phyloP scores from a whole-genome alignment of 768 basidiomycete species.

The Suillus fuscotomentosus region DNA sequence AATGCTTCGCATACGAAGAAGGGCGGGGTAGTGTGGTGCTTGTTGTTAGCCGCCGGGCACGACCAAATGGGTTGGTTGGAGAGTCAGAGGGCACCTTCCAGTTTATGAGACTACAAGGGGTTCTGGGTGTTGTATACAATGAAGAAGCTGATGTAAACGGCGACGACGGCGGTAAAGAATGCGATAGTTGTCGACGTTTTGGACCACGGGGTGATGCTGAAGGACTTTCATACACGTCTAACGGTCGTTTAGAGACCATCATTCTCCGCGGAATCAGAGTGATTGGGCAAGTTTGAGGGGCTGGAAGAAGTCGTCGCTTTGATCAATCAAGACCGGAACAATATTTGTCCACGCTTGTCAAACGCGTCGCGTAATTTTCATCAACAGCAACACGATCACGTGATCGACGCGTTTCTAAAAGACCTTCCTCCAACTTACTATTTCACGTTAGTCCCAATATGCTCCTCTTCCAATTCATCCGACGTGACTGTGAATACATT shows the following conservation, averaged over 20 bases:
- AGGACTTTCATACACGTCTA: conserved; percentile 25
- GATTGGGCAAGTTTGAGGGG: not conserved
- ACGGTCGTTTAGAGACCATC: conserved; percentile 30
- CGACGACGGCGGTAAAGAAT: conserved; percentile 26
- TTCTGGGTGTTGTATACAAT: conserved; percentile 32
- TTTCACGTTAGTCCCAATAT: too few relatives aligned
- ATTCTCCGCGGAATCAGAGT: not conserved
- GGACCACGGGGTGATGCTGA: conserved; percentile 28
- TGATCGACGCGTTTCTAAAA: conserved; percentile 1
- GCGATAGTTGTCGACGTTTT: conserved; percentile 20
- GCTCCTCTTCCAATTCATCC: not conserved
- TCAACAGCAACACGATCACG: conserved; percentile 9
- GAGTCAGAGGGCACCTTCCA: conserved; percentile 58
- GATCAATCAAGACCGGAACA: not conserved
- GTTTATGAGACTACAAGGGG: conserved; percentile 34
- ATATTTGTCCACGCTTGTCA: not conserved
- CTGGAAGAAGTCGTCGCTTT: not conserved
- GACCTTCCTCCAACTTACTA: too few relatives aligned
- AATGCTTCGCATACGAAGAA: conserved; percentile 55
- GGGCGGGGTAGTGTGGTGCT: conserved; percentile 36
- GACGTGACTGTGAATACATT: not conserved
- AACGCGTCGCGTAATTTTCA: conserved; percentile 14
- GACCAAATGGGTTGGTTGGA: conserved; percentile 68
- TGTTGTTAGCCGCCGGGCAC: conserved; percentile 43
- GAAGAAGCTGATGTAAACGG: conserved; percentile 27